Evolutionary conservation across 2,329 filamentous ascomycete species (phyloP), one percentile per base, ranked within the genome.

Genomic region (Seiridium cupressi): DNA sequence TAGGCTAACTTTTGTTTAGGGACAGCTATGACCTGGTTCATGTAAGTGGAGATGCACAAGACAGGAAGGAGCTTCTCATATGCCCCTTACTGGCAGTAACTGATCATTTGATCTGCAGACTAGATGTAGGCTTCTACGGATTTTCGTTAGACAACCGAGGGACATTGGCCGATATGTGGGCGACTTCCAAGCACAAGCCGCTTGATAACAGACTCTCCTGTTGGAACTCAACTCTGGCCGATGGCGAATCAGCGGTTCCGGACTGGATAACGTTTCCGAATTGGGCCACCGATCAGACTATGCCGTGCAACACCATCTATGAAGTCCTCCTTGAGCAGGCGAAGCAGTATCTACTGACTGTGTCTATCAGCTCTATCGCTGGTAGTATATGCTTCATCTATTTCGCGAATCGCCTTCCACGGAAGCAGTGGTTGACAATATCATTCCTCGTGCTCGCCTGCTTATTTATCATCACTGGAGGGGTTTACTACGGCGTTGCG

Each of bases 91-190:
- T 35, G 10, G 13, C 40, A 31, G 32, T 40, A 8, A 32, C 53
- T 55, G 8, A 42, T 42, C 40, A 13, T 11, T 31, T 46, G 32
- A 49, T 51, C 34, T 10, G n/a, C 69, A 72, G 10, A 74, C 74
- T 86, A 9, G 84, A 86, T 59, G 72, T 85, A n/a, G 81, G 80
- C 11, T 85, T 85, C 63, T 85, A 84, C 61, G 83, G 83, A 3
- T 81, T 85, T 59, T 79, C 79, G 3, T 73, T 85, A 4, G 80
- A 81, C 54, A 79, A 79, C 58, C 67, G 76, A 54, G 72, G 74
- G 5, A 78, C 76, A 0, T 67, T 79, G 2, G 73, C 76, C 31
- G 77, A 78, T 48, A 71, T 79, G 57, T 80, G 77, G 77, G 74
- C 73, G 8, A 80, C 78, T 0, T 71, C 65, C 1, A 58, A 61